Base-by-base conservation (phyloP, 208 protist genomes). In the Trypanosoma grayi region DNA sequence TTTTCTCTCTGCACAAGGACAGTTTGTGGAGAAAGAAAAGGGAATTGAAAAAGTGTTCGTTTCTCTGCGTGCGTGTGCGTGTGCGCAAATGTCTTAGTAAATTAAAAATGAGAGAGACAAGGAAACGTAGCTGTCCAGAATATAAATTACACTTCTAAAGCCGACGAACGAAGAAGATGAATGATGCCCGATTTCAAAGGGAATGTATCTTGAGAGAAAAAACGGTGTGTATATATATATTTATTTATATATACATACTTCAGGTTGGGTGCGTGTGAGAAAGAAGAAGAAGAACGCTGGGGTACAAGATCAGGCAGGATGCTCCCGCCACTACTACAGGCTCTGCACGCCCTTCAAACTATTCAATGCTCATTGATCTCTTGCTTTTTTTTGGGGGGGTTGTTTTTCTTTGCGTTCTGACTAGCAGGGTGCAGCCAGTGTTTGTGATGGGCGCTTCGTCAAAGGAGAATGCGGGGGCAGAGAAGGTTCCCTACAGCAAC, bases 401-500 rank as follows among this genome's bases (percentile, higher is more conserved):
- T n/a, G n/a, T n/a, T n/a, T n/a, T n/a, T n/a, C n/a, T n/a, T n/a
- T n/a, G n/a, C n/a, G n/a, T n/a, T n/a, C n/a, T n/a, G n/a, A n/a
- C n/a, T n/a, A n/a, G n/a, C n/a, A n/a, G n/a, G n/a, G n/a, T n/a
- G n/a, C n/a, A n/a, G n/a, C n/a, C n/a, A n/a, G n/a, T n/a, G n/a
- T 25, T 33, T 53, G 22, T 59, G 13, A 52, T 67, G 48, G 27
- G 25, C n/a, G 36, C 31, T 13, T 50, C 33, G 25, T 20, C 44
- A 43, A 53, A 62, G 2, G 16, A 11, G 33, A 28, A 24, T 1
- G 11, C 30, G 10, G 60, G 30, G 16, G 36, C 30, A 11, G 51
- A 56, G 16, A 58, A 70, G 6, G 16, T 64, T 11, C 56, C 66
- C 1, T 65, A 65, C 41, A 60, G 47, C 11, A 60, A 34, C 27